phyloP scores from a whole-genome alignment of 805 yeast species.

The Yarrowia sp. region DNA sequence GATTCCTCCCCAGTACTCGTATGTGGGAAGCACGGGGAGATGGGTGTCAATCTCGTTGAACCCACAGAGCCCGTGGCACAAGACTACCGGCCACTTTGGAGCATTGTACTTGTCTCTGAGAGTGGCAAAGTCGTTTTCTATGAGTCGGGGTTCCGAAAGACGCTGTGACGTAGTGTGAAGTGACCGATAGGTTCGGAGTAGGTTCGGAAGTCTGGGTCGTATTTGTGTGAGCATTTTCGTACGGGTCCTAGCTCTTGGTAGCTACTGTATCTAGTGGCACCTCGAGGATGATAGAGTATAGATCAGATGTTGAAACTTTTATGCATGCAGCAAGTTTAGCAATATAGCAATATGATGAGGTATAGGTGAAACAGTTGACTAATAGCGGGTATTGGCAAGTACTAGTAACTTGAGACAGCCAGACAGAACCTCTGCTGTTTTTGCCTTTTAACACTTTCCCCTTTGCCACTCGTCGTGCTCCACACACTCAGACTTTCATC shows the following conservation, averaged over 20 bases:
- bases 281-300: conserved; percentile 13
- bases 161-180: neutral
- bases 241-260: neutral
- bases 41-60: conserved; percentile 66
- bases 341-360: neutral
- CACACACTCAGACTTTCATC: no score
- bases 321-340: conserved; percentile 3
- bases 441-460: no score
- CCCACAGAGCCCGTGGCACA: conserved; percentile 89
- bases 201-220: neutral
- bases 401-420: no score
- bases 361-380: no score
- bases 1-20: conserved; percentile 87
- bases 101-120: conserved; percentile 57
- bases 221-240: neutral
- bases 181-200: neutral
- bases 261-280: no score
- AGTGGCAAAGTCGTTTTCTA: conserved; percentile 41
- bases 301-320: conserved; percentile 14
- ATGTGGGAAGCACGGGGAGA: conserved; percentile 47
- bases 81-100: conserved; percentile 74
- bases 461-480: no score
- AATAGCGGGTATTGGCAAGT: no score
- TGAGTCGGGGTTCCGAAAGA: conserved; percentile 30
- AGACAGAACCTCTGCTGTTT: no score